Conservation (phyloP, 192 early-diverging fungal genomes). For the Backusella luteola region DNA sequence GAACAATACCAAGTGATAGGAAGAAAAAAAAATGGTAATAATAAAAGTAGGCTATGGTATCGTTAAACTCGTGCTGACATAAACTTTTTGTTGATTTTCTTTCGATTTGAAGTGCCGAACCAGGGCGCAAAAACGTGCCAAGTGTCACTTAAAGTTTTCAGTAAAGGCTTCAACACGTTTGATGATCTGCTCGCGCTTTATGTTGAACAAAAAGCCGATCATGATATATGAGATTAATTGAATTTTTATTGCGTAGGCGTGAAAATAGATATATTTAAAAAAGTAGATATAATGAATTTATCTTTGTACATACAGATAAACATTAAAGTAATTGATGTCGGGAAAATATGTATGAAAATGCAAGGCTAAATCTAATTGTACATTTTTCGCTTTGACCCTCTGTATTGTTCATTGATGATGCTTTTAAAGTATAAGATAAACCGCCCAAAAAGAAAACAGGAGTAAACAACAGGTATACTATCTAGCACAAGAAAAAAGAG, state of each 20-base stretch:
- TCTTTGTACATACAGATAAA: not conserved
- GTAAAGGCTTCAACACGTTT: not conserved
- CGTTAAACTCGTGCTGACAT: conserved; percentile 1
- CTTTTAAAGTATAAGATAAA: not conserved
- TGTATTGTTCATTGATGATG: not conserved
- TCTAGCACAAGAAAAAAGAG: conserved; percentile 2
- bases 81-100: not conserved
- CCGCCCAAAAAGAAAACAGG: not conserved
- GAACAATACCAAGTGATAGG: not conserved
- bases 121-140: not conserved
- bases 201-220: not conserved
- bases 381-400: not conserved
- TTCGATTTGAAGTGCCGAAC: not conserved
- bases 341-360: not conserved
- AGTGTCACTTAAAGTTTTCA: not conserved
- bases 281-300: not conserved
- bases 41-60: not conserved
- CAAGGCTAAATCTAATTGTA: not conserved
- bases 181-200: not conserved
- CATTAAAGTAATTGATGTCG: not conserved
- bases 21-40: not conserved
- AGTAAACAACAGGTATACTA: not conserved
- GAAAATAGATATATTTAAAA: not conserved
- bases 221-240: not conserved
- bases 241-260: not conserved